Evolutionary conservation across 768 basidiomycete species (phyloP), one percentile per base, ranked within the genome.

Genomic region (Exsudoporus frostii): DNA sequence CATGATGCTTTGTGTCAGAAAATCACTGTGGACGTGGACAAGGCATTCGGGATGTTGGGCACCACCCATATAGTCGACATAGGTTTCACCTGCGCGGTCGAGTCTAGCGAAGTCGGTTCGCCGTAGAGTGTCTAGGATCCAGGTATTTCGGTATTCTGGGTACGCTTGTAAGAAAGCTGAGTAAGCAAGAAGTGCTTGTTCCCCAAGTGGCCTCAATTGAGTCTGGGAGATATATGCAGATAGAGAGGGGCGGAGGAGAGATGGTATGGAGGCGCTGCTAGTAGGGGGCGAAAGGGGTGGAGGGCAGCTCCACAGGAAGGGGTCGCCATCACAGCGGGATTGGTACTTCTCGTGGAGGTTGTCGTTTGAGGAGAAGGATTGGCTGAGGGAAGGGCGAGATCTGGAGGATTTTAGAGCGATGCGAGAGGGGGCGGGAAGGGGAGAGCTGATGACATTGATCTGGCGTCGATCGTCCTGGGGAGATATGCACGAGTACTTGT

Each of bases 41-140:
- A 92, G 80, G 59, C 83, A 86, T 60, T 89, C 86, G 11, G 90
- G 90, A 57, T 89, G 90, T 32, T 92, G 73, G 0, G 87, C 80
- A 22, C 87, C 89, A 29, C 90, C 90, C 88, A 92, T 92, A 58
- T 88, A 92, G 63, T 92, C 90, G 55, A 90, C 85, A 54, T 92
- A 92, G 9, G 84, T 86, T 72, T 91, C 88, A 7, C 81, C 81
- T 9, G 73, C 71, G 13, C 76, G 78, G 55, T 84, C 80, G 39
- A 88, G 73, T 47, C 86, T 72, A 5, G 73, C 54, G 58, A 80
- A 87, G 66, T 90, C 86, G 0, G 77, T 82, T 57, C 78, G 74
- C 44, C 86, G 81, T 15, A 89, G 76, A 0, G 80, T 76, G 61
- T 90, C 88, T 50, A 90, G 65, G 51, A 84, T 84, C 83, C 85